phyloP scores from a whole-genome alignment of 306 rosid species.

The Urtica urens region DNA sequence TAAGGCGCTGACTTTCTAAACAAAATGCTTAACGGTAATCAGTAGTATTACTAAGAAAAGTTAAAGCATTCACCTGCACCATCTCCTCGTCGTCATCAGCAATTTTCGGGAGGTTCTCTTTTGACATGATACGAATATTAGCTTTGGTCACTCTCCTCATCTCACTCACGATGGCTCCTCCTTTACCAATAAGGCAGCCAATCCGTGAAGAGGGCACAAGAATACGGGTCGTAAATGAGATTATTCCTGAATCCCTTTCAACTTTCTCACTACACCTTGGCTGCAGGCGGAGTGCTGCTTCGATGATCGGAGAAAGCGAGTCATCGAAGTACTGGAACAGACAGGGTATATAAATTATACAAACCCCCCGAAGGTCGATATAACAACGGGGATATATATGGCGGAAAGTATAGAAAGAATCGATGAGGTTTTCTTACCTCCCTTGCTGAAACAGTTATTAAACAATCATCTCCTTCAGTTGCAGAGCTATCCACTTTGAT shows the following conservation, averaged over 20 bases:
- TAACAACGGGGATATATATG: no score
- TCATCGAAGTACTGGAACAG: constrained; percentile 77
- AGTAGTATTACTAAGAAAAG: not conserved
- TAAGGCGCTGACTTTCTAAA: no score
- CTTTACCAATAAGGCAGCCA: constrained; percentile 99
- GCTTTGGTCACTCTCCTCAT: constrained; percentile 90
- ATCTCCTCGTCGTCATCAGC: constrained; percentile 92
- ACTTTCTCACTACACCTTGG: constrained; percentile 90
- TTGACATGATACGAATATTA: constrained; percentile 75
- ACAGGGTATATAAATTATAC: constrained; percentile 14
- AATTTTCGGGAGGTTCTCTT: constrained; percentile 86
- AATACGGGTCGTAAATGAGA: constrained; percentile 85
- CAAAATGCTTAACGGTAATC: constrained; percentile 10
- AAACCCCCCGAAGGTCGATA: no score
- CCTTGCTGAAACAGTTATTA: constrained; percentile 68
- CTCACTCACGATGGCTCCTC: constrained; percentile 91
- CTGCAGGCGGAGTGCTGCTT: constrained; percentile 91
- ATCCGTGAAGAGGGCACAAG: constrained; percentile 85
- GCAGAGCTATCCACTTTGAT: constrained; percentile 93
- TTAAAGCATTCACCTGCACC: constrained; percentile 74
- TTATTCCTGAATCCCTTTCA: constrained; percentile 93
- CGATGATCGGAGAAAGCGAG: constrained; percentile 61
- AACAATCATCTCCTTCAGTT: constrained; percentile 76
- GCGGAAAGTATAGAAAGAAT: constrained; percentile 1
- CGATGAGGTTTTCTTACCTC: constrained; percentile 45